A percentile compares a stretch with the other conserved stretches of the same genome.
These are phyloP conservation scores for Fusarium citri DNA, from an alignment of 2,329 filamentous ascomycete species.

Conservation along the genomic window DNA sequence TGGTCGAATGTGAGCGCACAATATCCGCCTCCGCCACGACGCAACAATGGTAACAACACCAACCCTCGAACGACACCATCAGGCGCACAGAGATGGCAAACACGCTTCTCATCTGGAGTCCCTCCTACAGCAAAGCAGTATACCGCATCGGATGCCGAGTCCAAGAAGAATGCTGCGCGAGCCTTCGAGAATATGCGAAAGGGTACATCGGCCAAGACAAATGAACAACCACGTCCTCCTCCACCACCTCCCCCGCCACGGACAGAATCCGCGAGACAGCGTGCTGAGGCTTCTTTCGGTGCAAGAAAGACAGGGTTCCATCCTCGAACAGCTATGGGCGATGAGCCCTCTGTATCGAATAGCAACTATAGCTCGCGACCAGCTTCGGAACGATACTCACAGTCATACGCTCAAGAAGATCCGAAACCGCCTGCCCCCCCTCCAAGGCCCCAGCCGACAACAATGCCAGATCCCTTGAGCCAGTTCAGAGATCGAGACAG, in stretches of 20 bases:
- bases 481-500: constrained; percentile 58
- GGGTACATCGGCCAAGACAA: constrained; percentile 45
- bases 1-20: constrained; percentile 63
- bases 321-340: constrained; percentile 62
- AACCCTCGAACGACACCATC: constrained; percentile 41
- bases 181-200: constrained; percentile 60
- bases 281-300: constrained; percentile 67
- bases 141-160: constrained; percentile 50
- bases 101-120: constrained; percentile 55
- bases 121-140: constrained; percentile 58
- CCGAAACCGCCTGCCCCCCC: constrained; percentile 30
- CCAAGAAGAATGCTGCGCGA: constrained; percentile 56
- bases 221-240: constrained; percentile 47
- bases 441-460: constrained; percentile 34
- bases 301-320: constrained; percentile 61
- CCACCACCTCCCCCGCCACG: constrained; percentile 57
- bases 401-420: constrained; percentile 21
- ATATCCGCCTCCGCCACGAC: constrained; percentile 63
- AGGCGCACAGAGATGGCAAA: constrained; percentile 60
- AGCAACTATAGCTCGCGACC: constrained; percentile 62
- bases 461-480: constrained; percentile 60
- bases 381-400: constrained; percentile 42
- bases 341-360: constrained; percentile 64
- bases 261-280: constrained; percentile 65
- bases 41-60: constrained; percentile 43